phyloP scores from a whole-genome alignment of 2,329 filamentous ascomycete genomes.

The Thielaviopsis cerberus region DNA sequence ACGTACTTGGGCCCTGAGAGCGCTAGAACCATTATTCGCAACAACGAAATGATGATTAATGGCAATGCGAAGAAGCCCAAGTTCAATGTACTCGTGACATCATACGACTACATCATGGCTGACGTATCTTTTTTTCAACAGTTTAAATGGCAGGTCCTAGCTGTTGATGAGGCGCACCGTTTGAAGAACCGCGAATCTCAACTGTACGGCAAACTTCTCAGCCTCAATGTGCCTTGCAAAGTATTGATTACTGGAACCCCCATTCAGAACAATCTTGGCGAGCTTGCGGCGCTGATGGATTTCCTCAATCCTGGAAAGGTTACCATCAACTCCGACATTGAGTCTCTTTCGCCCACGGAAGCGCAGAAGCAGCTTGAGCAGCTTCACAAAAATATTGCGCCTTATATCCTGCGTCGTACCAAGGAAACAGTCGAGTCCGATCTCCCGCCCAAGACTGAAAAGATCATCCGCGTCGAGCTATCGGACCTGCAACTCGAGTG shows the following conservation, averaged over 20 bases:
- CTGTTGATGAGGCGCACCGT: conserved; percentile 89
- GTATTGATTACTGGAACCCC: conserved; percentile 92
- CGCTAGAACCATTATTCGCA: conserved; percentile 69
- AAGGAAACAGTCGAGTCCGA: conserved; percentile 97
- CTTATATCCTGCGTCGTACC: conserved; percentile 85
- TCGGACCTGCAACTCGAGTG: conserved; percentile 94
- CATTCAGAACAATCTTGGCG: conserved; percentile 89
- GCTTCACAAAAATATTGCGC: conserved; percentile 71
- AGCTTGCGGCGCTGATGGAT: conserved; percentile 81
- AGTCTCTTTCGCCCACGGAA: conserved; percentile 54
- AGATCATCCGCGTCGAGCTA: conserved; percentile 93
- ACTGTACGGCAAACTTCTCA: conserved; percentile 66
- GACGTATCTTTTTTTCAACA: conserved; percentile 70
- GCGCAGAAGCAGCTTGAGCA: conserved; percentile 76
- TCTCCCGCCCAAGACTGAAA: conserved; percentile 89
- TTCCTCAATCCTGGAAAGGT: conserved; percentile 94
- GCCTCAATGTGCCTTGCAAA: conserved; percentile 74
- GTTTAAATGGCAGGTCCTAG: conserved; percentile 95
- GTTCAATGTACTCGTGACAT: conserved; percentile 94
- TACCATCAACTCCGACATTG: conserved; percentile 77
- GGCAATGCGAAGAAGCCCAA: conserved; percentile 76
- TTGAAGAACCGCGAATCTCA: conserved; percentile 93
- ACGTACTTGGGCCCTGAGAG: conserved; percentile 85
- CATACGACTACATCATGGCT: conserved; percentile 85
- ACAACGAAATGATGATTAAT: conserved; percentile 75